These are phyloP conservation scores for Coemansia sp. DNA, from an alignment of 192 early-diverging fungal species.

Conservation along the genomic window DNA sequence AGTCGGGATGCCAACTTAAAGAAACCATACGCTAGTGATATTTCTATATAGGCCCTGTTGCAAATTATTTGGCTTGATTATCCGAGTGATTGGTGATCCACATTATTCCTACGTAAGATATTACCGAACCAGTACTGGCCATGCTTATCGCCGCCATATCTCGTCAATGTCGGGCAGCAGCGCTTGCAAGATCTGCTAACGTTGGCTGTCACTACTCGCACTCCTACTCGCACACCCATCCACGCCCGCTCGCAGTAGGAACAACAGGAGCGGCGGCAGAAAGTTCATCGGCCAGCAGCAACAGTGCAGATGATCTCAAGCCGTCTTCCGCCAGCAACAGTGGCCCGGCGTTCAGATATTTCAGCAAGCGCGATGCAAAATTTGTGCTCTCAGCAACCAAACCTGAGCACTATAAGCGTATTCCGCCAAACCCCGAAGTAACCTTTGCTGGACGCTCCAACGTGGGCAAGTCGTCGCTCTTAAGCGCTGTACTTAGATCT, in stretches of 20 bases:
- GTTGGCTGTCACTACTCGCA: constrained; percentile 1
- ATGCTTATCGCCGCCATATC: background rate
- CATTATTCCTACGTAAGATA: background rate
- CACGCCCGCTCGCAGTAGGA: background rate
- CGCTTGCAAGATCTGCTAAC: background rate
- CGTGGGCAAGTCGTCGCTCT: constrained; percentile 56
- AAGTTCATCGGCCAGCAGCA: background rate
- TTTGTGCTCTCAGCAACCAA: constrained; percentile 42
- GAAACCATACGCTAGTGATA: background rate
- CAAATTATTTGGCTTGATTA: background rate
- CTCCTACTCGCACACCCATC: constrained; percentile 3
- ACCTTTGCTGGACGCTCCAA: constrained; percentile 57
- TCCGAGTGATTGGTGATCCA: background rate
- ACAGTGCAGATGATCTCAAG: background rate
- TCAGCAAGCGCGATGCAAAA: constrained; percentile 43
- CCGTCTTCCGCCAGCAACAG: background rate
- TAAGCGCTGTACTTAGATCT: constrained; percentile 46
- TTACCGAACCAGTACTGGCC: background rate
- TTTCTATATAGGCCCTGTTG: background rate
- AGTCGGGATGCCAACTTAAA: background rate
- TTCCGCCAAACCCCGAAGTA: constrained; percentile 34
- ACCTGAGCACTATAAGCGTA: constrained; percentile 25
- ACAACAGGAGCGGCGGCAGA: background rate
- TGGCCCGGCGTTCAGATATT: constrained; percentile 18
- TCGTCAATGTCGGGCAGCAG: background rate